These are phyloP conservation scores for Podosphaera fusca DNA, from an alignment of 2,329 filamentous ascomycete species.

Conservation along the genomic window DNA sequence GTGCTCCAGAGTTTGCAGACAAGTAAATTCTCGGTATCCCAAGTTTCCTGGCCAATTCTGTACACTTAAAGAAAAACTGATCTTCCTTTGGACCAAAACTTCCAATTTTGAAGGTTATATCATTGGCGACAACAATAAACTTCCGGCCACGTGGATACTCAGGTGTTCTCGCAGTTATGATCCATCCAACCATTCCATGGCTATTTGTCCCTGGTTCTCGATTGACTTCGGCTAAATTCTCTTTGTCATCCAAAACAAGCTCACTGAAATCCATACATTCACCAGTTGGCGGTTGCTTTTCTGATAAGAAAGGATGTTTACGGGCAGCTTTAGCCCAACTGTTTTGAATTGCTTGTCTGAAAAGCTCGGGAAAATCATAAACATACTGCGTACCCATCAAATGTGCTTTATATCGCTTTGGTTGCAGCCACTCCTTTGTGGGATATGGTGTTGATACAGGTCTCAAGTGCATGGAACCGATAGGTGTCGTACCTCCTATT, in stretches of 20 bases:
- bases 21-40: constrained; percentile 94
- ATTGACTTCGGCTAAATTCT: constrained; percentile 78
- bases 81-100: constrained; percentile 94
- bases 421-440: constrained; percentile 95
- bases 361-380: constrained; percentile 98
- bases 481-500: constrained; percentile 84
- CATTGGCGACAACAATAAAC: constrained; percentile 94
- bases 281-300: constrained; percentile 63
- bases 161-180: constrained; percentile 80
- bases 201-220: constrained; percentile 88
- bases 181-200: constrained; percentile 97
- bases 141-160: constrained; percentile 83
- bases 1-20: constrained; percentile 95
- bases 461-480: constrained; percentile 83
- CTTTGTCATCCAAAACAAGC: constrained; percentile 81
- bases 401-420: constrained; percentile 98
- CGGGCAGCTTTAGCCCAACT: constrained; percentile 60
- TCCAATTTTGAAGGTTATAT: constrained; percentile 97
- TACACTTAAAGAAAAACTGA: constrained; percentile 98
- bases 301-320: constrained; percentile 48
- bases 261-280: constrained; percentile 90
- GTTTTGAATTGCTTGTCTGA: constrained; percentile 94
- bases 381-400: constrained; percentile 98
- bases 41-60: constrained; percentile 76
- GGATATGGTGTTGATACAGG: constrained; percentile 82